A percentile compares a stretch with the other conserved stretches of the same genome.
phyloP scores from a whole-genome alignment of 257 asterid genomes.

The Nyctanthes arbortristis region DNA sequence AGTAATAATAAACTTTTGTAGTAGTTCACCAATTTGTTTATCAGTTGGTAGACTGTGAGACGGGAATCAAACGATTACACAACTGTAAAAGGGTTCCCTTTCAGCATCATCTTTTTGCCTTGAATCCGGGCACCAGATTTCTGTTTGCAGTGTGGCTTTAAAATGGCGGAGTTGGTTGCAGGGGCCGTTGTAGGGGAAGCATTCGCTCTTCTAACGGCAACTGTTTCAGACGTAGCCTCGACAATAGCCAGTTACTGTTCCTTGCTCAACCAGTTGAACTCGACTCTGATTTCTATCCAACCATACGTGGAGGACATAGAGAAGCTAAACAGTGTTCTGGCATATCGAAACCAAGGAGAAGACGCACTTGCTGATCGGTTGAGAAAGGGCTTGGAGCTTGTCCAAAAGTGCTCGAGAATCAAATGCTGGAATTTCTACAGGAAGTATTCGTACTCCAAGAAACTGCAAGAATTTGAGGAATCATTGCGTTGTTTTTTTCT shows the following conservation, averaged over 20 bases:
- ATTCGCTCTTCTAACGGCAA: not conserved
- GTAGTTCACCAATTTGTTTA: no score
- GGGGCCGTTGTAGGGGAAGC: constrained; percentile 24
- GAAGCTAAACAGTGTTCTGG: constrained; percentile 15
- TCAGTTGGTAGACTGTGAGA: no score
- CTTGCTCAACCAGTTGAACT: not conserved
- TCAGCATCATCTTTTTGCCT: no score
- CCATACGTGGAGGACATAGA: no score
- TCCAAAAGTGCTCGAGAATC: constrained; percentile 19
- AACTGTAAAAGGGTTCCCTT: no score
- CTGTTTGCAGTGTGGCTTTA: no score
- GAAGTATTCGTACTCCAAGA: constrained; percentile 15
- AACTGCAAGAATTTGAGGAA: constrained; percentile 9
- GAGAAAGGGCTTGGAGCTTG: constrained; percentile 1
- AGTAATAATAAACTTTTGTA: no score
- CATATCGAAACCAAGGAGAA: not conserved
- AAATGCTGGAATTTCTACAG: constrained; percentile 23
- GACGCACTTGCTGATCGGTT: not conserved
- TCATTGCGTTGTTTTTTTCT: constrained; percentile 27
- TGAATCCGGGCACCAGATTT: no score
- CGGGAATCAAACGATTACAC: no score
- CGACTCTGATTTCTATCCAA: constrained; percentile 10
- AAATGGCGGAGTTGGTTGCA: not conserved
- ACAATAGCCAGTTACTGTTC: constrained; percentile 6
- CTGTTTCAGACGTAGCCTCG: not conserved